Evolutionary conservation across 208 protist species (phyloP).

Genomic region (Acanthamoeba triangularis): DNA sequence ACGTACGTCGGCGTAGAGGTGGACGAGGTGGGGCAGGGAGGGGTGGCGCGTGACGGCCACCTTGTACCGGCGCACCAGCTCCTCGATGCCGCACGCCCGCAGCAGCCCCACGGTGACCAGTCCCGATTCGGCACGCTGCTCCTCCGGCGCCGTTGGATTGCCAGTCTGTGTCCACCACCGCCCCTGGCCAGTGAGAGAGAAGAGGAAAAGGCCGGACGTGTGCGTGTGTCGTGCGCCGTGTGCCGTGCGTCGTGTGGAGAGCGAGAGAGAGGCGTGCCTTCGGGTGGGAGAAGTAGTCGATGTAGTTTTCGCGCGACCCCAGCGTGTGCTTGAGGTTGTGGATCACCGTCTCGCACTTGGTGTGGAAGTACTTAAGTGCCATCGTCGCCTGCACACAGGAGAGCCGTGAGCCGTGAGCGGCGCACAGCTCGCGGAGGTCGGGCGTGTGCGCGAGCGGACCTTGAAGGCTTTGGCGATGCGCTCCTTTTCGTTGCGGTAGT

Average conservation of each 20-base stretch:
- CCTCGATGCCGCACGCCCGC: not conserved
- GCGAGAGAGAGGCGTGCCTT: not conserved
- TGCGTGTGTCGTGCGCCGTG: too few species aligned
- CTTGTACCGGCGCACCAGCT: not conserved
- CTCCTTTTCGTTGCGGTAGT: constrained; percentile 42
- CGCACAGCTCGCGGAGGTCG: too few species aligned
- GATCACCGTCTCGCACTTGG: not conserved
- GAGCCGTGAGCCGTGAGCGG: not conserved
- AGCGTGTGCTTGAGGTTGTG: constrained; percentile 15
- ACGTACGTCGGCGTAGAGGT: constrained; percentile 11
- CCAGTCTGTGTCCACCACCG: not conserved
- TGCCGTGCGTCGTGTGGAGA: too few species aligned
- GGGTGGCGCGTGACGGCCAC: constrained; percentile 4
- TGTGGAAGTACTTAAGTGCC: constrained; percentile 7
- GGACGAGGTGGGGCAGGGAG: not conserved
- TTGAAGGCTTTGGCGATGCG: constrained; percentile 36
- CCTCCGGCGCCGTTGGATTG: not conserved
- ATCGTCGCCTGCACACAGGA: not conserved
- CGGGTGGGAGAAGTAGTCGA: constrained; percentile 1
- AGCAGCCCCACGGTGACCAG: constrained; percentile 18
- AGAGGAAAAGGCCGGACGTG: not conserved
- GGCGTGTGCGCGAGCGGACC: not conserved
- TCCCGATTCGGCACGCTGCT: not conserved
- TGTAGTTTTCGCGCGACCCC: not conserved
- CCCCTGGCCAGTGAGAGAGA: not conserved